These are phyloP conservation scores for Mycena filopes DNA, from an alignment of 768 basidiomycete genomes.

Conservation along the genomic window DNA sequence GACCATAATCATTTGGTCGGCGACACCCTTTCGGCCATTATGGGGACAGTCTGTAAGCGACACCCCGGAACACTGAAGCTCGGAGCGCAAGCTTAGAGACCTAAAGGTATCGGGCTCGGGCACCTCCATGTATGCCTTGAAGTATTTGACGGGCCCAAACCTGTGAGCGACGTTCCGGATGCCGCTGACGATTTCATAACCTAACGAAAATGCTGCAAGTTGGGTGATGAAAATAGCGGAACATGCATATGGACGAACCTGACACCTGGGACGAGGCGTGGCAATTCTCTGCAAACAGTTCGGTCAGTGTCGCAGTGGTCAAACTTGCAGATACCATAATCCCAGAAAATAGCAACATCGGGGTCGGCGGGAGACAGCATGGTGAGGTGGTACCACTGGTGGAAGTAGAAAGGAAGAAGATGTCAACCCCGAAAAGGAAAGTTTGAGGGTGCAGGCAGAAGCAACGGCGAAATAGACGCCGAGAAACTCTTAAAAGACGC, in stretches of 20 bases:
- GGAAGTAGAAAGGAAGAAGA: conserved; percentile 26
- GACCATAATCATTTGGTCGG: conserved; percentile 67
- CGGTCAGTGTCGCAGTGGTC: background rate
- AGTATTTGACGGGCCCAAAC: conserved; percentile 61
- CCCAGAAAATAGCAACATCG: conserved; percentile 59
- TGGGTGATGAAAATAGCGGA: background rate
- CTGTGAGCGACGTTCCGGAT: conserved; percentile 58
- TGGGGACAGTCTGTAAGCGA: conserved; percentile 52
- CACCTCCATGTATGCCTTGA: conserved; percentile 67
- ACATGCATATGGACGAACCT: conserved; percentile 8
- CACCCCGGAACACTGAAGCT: conserved; percentile 61
- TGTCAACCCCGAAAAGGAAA: conserved; percentile 14
- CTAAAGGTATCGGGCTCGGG: conserved; percentile 47
- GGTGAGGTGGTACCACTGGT: conserved; percentile 27
- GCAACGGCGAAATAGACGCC: conserved; percentile 1
- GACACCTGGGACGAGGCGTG: conserved; percentile 47
- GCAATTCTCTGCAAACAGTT: conserved; percentile 53
- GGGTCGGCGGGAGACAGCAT: conserved; percentile 42
- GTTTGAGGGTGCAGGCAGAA: background rate
- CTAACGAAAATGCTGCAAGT: conserved; percentile 35
- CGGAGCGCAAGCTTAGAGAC: conserved; percentile 51
- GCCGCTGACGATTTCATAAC: conserved; percentile 56
- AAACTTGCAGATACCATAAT: conserved; percentile 42
- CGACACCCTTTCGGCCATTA: conserved; percentile 51
- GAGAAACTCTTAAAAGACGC: background rate